Evolutionary conservation across 1,139 yeast species (phyloP).

Genomic region (Hanseniaspora sp.): DNA sequence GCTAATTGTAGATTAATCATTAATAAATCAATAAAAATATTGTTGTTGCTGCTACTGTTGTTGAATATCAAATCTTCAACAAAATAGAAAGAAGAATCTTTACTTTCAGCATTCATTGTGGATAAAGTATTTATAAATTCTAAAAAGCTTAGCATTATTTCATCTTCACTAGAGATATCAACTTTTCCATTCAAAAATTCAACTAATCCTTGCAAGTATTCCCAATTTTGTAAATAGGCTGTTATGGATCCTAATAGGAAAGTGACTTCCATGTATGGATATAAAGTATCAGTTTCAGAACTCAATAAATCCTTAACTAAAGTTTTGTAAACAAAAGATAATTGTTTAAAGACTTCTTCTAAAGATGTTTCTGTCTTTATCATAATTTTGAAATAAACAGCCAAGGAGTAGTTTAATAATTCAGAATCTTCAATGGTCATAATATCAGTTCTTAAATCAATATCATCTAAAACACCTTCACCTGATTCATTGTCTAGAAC

Average conservation of each 20-base stretch:
- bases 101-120: slow-evolving; percentile 25
- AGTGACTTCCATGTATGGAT: slow-evolving; percentile 26
- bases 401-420: slow-evolving; percentile 1
- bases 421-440: slow-evolving; percentile 1
- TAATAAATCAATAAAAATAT: slow-evolving; percentile 31
- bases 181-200: slow-evolving; percentile 25
- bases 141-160: slow-evolving; percentile 26
- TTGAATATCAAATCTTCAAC: slow-evolving; percentile 30
- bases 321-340: slow-evolving; percentile 24
- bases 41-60: slow-evolving; percentile 15
- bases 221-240: slow-evolving; percentile 23
- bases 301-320: slow-evolving; percentile 25
- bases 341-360: slow-evolving; percentile 23
- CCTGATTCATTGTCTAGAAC: not conserved
- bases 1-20: slow-evolving; percentile 34
- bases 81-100: slow-evolving; percentile 29
- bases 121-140: slow-evolving; percentile 28
- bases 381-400: slow-evolving; percentile 9
- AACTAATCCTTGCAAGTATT: slow-evolving; percentile 24
- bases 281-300: slow-evolving; percentile 17
- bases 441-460: slow-evolving; percentile 9
- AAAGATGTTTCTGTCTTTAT: not conserved
- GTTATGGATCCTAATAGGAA: slow-evolving; percentile 27
- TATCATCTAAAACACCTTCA: slow-evolving; percentile 4
- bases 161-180: slow-evolving; percentile 28